Conservation (phyloP, 1,139 yeast species). For the Casaregolazyma suthepensis region DNA sequence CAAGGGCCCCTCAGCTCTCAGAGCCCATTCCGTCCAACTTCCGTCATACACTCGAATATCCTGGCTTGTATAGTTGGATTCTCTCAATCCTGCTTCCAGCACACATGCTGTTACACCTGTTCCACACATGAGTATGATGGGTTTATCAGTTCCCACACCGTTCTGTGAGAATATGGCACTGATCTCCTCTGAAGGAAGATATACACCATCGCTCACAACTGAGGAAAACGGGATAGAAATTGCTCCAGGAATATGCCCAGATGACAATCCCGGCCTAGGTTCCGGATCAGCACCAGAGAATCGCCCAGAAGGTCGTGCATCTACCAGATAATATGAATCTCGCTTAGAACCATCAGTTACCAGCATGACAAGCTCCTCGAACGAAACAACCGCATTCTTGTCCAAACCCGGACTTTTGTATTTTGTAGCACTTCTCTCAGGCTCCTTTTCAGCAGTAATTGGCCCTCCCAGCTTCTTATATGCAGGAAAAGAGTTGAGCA, state of each 20-base stretch:
- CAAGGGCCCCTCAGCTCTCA: conserved; percentile 28
- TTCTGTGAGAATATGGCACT: conserved; percentile 38
- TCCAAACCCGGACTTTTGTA: conserved; percentile 40
- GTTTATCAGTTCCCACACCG: conserved; percentile 45
- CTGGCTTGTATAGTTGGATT: conserved; percentile 42
- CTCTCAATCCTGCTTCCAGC: conserved; percentile 61
- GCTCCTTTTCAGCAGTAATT: conserved; percentile 32
- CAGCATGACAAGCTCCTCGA: conserved; percentile 55
- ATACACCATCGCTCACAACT: conserved; percentile 40
- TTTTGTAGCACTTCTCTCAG: conserved; percentile 25
- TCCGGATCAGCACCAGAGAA: conserved; percentile 78
- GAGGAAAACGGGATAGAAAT: conserved; percentile 70
- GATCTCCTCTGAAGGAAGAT: conserved; percentile 45
- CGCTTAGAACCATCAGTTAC: conserved; percentile 46
- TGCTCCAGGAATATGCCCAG: conserved; percentile 87
- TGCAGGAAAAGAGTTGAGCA: conserved; percentile 62
- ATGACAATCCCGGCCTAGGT: conserved; percentile 78
- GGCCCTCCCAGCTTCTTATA: conserved; percentile 42
- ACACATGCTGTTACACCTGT: conserved; percentile 93
- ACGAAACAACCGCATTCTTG: conserved; percentile 48
- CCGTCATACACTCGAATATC: conserved; percentile 81
- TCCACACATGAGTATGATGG: conserved; percentile 84
- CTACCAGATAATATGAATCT: conserved; percentile 48
- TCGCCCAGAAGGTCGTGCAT: conserved; percentile 74
- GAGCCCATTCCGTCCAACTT: conserved; percentile 69